Conservation (phyloP, 2,329 filamentous ascomycete genomes). For the Alternaria sp. region DNA sequence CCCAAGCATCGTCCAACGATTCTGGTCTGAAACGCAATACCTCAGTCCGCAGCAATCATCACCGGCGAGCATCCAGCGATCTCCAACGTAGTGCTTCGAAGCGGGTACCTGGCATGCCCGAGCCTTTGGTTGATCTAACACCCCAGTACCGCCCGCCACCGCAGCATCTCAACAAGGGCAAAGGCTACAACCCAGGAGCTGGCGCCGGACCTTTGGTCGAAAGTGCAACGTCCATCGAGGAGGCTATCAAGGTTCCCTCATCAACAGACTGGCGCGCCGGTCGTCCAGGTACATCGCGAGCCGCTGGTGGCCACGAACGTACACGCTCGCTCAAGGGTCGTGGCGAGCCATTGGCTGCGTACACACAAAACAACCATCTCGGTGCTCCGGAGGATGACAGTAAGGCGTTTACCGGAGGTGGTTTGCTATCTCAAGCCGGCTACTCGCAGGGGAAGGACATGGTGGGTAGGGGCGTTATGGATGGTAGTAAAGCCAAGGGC, state of each 20-base stretch:
- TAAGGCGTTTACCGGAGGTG: conserved; percentile 54
- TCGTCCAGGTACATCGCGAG: conserved; percentile 35
- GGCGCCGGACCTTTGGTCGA: conserved; percentile 54
- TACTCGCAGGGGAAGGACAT: conserved; percentile 48
- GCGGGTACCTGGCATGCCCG: conserved; percentile 51
- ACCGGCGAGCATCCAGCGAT: conserved; percentile 44
- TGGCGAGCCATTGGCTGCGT: conserved; percentile 41
- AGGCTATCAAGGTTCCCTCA: conserved; percentile 51
- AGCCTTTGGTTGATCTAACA: conserved; percentile 73
- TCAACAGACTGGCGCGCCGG: conserved; percentile 54
- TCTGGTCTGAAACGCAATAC: conserved; percentile 38
- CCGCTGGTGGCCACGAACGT: conserved; percentile 35
- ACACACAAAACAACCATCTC: conserved; percentile 44
- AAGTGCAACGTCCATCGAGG: conserved; percentile 53
- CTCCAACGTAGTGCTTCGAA: conserved; percentile 57
- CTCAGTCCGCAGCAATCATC: conserved; percentile 42
- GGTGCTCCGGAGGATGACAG: conserved; percentile 39
- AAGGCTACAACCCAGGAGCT: conserved; percentile 53
- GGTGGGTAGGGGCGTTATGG: conserved; percentile 54
- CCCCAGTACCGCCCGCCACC: conserved; percentile 70
- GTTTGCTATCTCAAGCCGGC: conserved; percentile 51
- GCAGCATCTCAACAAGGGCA: conserved; percentile 62
- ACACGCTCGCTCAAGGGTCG: conserved; percentile 45
- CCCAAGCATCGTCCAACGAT: conserved; percentile 30
- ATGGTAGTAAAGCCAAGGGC: conserved; percentile 52